A percentile compares a stretch with the other conserved stretches of the same genome.
These are phyloP conservation scores for Anisodus acutangulus DNA, from an alignment of 257 asterid genomes.

Conservation along the genomic window DNA sequence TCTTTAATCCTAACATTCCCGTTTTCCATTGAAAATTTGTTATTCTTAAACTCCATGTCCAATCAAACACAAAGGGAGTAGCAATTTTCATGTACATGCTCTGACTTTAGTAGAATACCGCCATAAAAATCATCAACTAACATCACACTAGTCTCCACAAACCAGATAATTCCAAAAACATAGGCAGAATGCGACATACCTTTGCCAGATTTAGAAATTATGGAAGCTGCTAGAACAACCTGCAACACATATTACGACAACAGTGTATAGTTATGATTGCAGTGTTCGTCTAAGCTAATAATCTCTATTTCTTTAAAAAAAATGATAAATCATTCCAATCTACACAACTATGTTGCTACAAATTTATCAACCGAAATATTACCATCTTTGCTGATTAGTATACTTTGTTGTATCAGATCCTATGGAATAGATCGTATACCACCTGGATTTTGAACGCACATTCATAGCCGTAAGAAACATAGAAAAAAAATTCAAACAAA, in stretches of 20 bases:
- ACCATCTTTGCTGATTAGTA: constrained; percentile 26
- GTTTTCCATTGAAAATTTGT: neutral
- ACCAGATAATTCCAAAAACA: neutral
- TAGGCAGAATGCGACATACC: constrained; percentile 48
- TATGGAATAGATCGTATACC: constrained; percentile 25
- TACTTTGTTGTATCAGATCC: constrained; percentile 17
- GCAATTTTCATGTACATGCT: neutral
- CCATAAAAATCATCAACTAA: neutral
- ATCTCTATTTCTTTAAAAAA: neutral
- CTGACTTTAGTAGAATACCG: neutral
- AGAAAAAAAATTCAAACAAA: no score
- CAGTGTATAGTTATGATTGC: neutral
- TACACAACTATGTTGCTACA: constrained; percentile 4
- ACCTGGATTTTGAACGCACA: neutral
- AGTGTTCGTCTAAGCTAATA: neutral
- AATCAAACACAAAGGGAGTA: neutral
- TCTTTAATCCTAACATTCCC: constrained; percentile 2
- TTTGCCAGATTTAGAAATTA: constrained; percentile 86
- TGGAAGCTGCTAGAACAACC: constrained; percentile 94
- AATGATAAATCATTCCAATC: neutral
- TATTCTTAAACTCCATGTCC: neutral
- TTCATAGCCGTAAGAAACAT: neutral
- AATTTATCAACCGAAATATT: neutral
- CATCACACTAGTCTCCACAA: neutral
- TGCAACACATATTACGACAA: constrained; percentile 40